Conservation (phyloP, 1,139 yeast species). For the Chernovozyma aurita region DNA sequence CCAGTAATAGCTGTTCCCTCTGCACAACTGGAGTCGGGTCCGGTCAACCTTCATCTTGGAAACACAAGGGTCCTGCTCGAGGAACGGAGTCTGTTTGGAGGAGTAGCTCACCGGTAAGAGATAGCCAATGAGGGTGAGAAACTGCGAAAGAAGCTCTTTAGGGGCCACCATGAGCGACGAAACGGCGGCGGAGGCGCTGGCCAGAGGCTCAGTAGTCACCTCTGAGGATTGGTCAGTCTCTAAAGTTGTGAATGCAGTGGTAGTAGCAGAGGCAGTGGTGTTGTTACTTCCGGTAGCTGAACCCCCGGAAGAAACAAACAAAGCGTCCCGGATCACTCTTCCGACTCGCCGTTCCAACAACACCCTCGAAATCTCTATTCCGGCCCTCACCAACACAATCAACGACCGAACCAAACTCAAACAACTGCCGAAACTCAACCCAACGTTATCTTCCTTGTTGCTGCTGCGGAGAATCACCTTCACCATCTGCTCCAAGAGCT, state of each 20-base stretch:
- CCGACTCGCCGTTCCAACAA: slow-evolving; percentile 42
- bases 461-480: slow-evolving; percentile 16
- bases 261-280: too few relatives aligned
- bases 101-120: slow-evolving; percentile 49
- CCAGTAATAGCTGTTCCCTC: neutral
- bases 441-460: slow-evolving; percentile 1
- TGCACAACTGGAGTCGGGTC: neutral
- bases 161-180: slow-evolving; percentile 72
- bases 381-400: slow-evolving; percentile 30
- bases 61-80: neutral
- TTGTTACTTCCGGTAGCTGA: neutral
- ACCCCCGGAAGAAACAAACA: slow-evolving; percentile 3
- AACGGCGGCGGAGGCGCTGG: slow-evolving; percentile 20
- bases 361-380: slow-evolving; percentile 37
- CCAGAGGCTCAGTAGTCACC: too few relatives aligned
- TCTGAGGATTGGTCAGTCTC: too few relatives aligned
- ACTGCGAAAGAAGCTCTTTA: slow-evolving; percentile 54
- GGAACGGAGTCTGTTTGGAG: too few relatives aligned
- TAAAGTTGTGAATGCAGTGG: too few relatives aligned
- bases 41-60: neutral
- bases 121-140: slow-evolving; percentile 54
- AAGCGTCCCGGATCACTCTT: slow-evolving; percentile 35
- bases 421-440: slow-evolving; percentile 11
- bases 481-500: slow-evolving; percentile 24
- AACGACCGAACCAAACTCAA: slow-evolving; percentile 42